phyloP scores from a whole-genome alignment of 495 filamentous ascomycete species.

The Immersiella caudata region DNA sequence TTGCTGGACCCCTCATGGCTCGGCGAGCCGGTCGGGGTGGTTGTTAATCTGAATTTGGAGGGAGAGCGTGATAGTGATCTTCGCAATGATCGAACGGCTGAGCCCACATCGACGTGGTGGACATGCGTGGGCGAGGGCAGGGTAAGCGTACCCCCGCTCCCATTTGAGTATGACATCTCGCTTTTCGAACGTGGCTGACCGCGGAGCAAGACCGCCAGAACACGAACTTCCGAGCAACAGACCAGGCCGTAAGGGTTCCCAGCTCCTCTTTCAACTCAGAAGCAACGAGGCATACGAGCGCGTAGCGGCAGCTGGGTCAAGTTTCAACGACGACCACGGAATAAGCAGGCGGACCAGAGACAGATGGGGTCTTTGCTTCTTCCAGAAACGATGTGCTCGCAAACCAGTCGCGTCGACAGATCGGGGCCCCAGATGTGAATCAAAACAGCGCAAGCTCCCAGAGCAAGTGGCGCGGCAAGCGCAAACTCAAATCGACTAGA shows the following conservation, averaged over 20 bases:
- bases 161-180: constrained; percentile 47
- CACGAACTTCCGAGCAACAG: background rate
- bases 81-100: constrained; percentile 74
- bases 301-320: background rate
- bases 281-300: constrained; percentile 8
- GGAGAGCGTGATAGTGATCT: constrained; percentile 86
- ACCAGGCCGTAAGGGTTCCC: background rate
- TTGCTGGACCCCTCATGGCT: background rate
- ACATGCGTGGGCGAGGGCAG: constrained; percentile 80
- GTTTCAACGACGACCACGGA: background rate
- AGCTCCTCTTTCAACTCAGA: constrained; percentile 8
- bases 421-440: constrained; percentile 11
- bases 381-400: constrained; percentile 19
- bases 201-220: background rate
- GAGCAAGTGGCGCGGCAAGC: constrained; percentile 27
- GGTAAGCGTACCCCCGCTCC: constrained; percentile 76
- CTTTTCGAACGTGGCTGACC: constrained; percentile 16
- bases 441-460: constrained; percentile 27
- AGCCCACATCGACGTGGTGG: constrained; percentile 75
- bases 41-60: constrained; percentile 70
- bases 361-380: background rate
- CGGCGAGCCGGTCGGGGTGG: constrained; percentile 3
- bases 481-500: constrained; percentile 27
- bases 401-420: constrained; percentile 21
- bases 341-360: background rate